phyloP scores from a whole-genome alignment of 495 filamentous ascomycete species.

The Aspergillus sparsus region DNA sequence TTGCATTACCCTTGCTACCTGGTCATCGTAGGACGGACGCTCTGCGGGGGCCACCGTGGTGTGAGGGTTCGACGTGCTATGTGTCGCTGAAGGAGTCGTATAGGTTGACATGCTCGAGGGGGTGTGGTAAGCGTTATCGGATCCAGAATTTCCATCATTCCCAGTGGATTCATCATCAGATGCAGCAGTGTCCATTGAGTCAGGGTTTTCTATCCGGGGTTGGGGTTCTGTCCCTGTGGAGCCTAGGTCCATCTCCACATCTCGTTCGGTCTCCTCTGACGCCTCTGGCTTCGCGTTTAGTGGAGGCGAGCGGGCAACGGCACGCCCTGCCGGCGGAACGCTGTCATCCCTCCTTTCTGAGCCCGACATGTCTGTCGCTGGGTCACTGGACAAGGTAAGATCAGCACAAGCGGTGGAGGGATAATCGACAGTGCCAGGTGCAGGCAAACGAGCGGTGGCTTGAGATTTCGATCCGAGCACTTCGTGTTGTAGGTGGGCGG shows the following conservation, averaged over 20 bases:
- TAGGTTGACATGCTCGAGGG: slow-evolving; percentile 36
- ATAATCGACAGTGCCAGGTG: slow-evolving; percentile 62
- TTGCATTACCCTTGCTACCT: slow-evolving; percentile 67
- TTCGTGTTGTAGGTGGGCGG: slow-evolving; percentile 63
- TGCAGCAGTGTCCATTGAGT: slow-evolving; percentile 29
- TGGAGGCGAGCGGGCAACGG: slow-evolving; percentile 47
- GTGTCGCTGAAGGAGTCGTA: slow-evolving; percentile 25
- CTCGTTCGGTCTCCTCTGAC: slow-evolving; percentile 44
- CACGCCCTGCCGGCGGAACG: slow-evolving; percentile 26
- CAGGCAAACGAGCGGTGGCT: slow-evolving; percentile 47
- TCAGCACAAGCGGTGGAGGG: slow-evolving; percentile 73
- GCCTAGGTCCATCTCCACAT: slow-evolving; percentile 36
- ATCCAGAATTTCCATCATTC: slow-evolving; percentile 23
- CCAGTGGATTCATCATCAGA: slow-evolving; percentile 27
- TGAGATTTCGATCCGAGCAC: slow-evolving; percentile 46
- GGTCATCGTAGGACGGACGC: slow-evolving; percentile 71
- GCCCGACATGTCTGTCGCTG: slow-evolving; percentile 52
- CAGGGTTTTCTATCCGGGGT: slow-evolving; percentile 20
- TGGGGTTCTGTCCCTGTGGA: slow-evolving; percentile 27
- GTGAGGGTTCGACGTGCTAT: slow-evolving; percentile 22
- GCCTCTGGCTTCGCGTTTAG: slow-evolving; percentile 56
- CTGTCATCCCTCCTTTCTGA: slow-evolving; percentile 36
- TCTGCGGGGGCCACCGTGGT: slow-evolving; percentile 19
- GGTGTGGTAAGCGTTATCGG: slow-evolving; percentile 34
- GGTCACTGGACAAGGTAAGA: slow-evolving; percentile 65